Base-by-base conservation (phyloP, 1,139 yeast genomes). In the Blastobotrys niveus region DNA sequence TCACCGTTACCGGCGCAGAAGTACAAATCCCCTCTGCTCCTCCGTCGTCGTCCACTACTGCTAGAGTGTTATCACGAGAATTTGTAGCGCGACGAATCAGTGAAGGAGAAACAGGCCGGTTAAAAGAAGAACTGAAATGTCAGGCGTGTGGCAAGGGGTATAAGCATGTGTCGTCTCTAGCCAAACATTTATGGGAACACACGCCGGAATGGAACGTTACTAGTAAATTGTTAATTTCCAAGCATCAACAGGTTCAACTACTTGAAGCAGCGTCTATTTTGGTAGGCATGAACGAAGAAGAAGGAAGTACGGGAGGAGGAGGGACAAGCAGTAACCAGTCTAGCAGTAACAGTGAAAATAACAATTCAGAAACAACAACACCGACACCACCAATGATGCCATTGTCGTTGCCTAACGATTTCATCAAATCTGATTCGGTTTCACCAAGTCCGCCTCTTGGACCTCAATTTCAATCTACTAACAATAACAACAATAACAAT, bases 181-280 rank as follows among this genome's bases (percentile, higher is more conserved):
- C 74, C 53, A 86, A 76, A 49, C 88, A 74, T 66, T 70, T 71
- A 59, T 89, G 95, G 84, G 84, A 79, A 73, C 95, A 86, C 61
- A 86, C 95, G 0, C 94, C 95, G 0, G 95, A 86, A 61, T 86
- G 95, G 95, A 83, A 80, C 58, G 82, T 82, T 57, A 86, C 95
- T 2, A 82, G 84, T 53, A 83, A 82, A 59, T 69, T 86, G 42
- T 67, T 82, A 36, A 84, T 86, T 38, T 80, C 89, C n/a, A 86
- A 86, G 62, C 95, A 86, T 62, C 95, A 86, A 62, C 95, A 86
- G 62, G 95, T 86, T 5, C 95, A 86, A 63, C 69, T 86, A 32
- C 70, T 86, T 39, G 95, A 86, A 61, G 95, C 95, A 9, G 95
- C 95, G 2, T 80, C 89, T 47, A 85, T 86, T 38, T 69, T 86